Percentiles rank a stretch among this genome's conserved stretches.
These are phyloP conservation scores for Rhodotorula diobovata DNA, from an alignment of 768 basidiomycete genomes.

Conservation along the genomic window DNA sequence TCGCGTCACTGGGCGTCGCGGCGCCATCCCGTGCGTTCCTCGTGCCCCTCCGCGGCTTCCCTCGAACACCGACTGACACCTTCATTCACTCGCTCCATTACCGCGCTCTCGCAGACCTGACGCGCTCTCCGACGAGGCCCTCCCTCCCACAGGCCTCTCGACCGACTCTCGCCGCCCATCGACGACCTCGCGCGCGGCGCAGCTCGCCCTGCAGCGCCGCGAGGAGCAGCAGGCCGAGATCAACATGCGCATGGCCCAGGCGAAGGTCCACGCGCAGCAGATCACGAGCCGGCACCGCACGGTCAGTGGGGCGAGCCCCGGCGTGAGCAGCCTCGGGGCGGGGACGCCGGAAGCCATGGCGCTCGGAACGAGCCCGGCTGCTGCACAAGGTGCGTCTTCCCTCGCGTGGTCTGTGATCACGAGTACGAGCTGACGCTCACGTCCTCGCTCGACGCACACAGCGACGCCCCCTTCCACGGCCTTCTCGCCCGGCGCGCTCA, in stretches of 20 bases:
- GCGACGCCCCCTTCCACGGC: background rate
- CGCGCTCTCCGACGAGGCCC: background rate
- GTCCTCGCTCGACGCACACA: background rate
- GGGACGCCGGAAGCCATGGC: background rate
- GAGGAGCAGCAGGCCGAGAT: slow-evolving; percentile 4
- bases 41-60: background rate
- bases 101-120: background rate
- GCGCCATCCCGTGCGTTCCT: background rate
- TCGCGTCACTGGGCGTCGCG: background rate
- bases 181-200: background rate
- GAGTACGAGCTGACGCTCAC: too few relatives aligned
- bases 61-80: too few relatives aligned
- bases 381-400: background rate
- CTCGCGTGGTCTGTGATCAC: background rate
- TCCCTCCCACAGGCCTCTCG: background rate
- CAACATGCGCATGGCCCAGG: background rate
- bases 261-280: background rate
- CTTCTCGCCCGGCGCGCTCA: background rate
- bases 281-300: background rate
- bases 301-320: background rate
- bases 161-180: background rate
- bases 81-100: too few relatives aligned
- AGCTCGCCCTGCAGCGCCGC: background rate
- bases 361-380: background rate
- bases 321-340: background rate